Conservation (phyloP, 495 filamentous ascomycete species). For the Pseudotulostoma volvatum region DNA sequence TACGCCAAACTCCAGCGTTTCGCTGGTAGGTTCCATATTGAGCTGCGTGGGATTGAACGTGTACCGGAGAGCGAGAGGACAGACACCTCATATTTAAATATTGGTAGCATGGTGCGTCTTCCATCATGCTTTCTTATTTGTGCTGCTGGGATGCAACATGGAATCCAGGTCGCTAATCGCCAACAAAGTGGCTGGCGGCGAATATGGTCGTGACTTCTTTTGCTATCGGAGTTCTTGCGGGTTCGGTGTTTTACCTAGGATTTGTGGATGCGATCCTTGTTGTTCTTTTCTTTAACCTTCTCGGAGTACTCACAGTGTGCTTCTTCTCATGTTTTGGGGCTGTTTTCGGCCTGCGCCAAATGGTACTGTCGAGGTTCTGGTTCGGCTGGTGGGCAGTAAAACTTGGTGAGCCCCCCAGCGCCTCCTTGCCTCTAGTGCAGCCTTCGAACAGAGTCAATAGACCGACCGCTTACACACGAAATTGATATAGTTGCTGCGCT, state of each 20-base stretch:
- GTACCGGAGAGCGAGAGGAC: conserved; percentile 60
- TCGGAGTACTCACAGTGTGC: conserved; percentile 57
- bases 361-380: conserved; percentile 72
- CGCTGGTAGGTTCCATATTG: conserved; percentile 52
- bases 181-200: conserved; percentile 68
- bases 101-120: conserved; percentile 55
- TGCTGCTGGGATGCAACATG: no score
- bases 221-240: conserved; percentile 59
- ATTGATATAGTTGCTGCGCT: conserved; percentile 53
- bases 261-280: conserved; percentile 65
- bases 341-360: conserved; percentile 63
- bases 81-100: conserved; percentile 47
- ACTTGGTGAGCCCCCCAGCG: conserved; percentile 49
- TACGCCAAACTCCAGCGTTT: conserved; percentile 55
- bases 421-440: no score
- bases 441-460: no score
- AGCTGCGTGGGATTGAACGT: conserved; percentile 67
- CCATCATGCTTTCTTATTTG: conserved; percentile 3
- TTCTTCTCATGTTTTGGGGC: conserved; percentile 73
- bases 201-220: conserved; percentile 78
- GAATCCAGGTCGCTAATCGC: no score
- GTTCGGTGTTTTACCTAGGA: conserved; percentile 48
- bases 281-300: conserved; percentile 62
- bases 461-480: no score
- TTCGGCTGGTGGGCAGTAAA: conserved; percentile 63